Evolutionary conservation across 805 yeast species (phyloP), one percentile per base, ranked within the genome.

Genomic region (Torulaspora quercuum): DNA sequence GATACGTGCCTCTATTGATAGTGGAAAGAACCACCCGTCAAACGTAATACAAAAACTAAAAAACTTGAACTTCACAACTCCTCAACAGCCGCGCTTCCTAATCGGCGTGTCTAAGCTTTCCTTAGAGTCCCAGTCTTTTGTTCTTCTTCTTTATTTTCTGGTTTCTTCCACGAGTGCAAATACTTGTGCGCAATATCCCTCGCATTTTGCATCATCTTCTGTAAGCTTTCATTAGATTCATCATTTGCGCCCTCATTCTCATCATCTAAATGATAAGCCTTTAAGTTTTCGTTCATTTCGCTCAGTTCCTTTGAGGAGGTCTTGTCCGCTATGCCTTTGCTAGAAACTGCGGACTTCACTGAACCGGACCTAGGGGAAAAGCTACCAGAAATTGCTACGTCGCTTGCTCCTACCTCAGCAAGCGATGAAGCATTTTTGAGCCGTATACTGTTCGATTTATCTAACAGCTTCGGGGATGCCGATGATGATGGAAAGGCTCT

Each of bases 341-440:
- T 41, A 7, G 55, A 42, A 5, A 47, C 49, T 8, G 52, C 50
- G 7, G 57, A 50, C 23, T 50, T 51, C 14, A 50, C 39, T 0
- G 59, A 53, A 7, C 44, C 52, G 33, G 45, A 53, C 24, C 53
- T 43, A 7, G 59, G 59, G 2, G 64, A 49, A 26, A 65, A 62
- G 30, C 51, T 61, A 1, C 70, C 70, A 7, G 57, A 53, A 3
- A 70, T 77, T 2, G 80, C 79, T 15, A 75, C 76, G 43, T 71
- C 75, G 36, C 50, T 52, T 4, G 53, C 35, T 1, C 42, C 43
- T 8, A 45, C 48, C 22, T 50, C 55, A 5, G 55, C 56, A 10
- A 48, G 45, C 7, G 55, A 44, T 9, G 53, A 33, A 4, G 51
- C 33, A 10, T 43, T 40, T 16, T 40, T 43, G 12, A 40, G 39